Percentiles rank a stretch among this genome's conserved stretches.
Evolutionary conservation across 768 basidiomycete genomes (phyloP).

Genomic region (Kwoniella shandongensis): DNA sequence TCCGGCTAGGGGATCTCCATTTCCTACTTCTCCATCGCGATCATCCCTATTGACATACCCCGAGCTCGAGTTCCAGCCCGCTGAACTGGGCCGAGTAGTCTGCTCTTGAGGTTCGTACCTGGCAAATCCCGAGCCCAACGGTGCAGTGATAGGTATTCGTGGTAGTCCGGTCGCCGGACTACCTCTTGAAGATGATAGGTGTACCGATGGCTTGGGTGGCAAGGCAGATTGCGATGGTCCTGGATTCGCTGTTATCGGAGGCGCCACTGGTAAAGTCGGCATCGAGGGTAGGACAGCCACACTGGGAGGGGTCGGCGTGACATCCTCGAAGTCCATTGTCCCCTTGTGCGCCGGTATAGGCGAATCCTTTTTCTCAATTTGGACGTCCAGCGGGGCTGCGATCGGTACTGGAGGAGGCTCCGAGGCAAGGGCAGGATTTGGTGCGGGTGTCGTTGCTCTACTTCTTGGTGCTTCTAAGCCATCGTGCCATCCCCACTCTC

Average conservation of each 20-base stretch:
- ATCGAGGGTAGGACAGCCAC: slow-evolving; percentile 8
- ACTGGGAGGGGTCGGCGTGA: slow-evolving; percentile 17
- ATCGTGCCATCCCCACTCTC: slow-evolving; percentile 48
- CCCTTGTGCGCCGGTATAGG: background rate
- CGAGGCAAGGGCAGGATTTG: background rate
- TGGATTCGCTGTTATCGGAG: background rate
- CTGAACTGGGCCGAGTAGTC: background rate
- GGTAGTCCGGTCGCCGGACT: slow-evolving; percentile 9
- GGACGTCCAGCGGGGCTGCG: background rate
- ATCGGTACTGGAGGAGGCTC: background rate
- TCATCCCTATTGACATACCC: background rate
- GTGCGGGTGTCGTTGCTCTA: slow-evolving; percentile 21
- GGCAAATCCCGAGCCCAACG: background rate
- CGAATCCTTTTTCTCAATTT: background rate
- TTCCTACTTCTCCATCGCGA: background rate
- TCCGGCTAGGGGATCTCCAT: slow-evolving; percentile 22
- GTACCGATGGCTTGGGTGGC: slow-evolving; percentile 7
- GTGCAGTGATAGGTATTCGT: slow-evolving; percentile 11
- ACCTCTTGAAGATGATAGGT: slow-evolving; percentile 2
- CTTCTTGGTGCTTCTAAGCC: slow-evolving; percentile 36
- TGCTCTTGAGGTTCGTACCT: background rate
- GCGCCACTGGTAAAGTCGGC: too few relatives aligned
- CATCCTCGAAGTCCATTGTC: slow-evolving; percentile 13
- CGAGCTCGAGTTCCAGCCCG: background rate
- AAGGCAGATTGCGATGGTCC: background rate